These are phyloP conservation scores for cucumber (Cucumis sativus) DNA, from an alignment of 306 rosid genomes.

Conservation along the genomic window Cucumber_9930_V3 NC_026660.2:29983001-29983500, in stretches of 20 bases:
- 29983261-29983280: neutral
- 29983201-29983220: neutral
- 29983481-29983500: no score
- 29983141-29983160: neutral
- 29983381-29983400: neutral
- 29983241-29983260: neutral
- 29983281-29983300: neutral
- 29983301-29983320: neutral
- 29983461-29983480: neutral
- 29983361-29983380: neutral
- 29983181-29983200: neutral
- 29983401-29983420: neutral
- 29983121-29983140: neutral
- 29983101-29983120: neutral
- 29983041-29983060: conserved; percentile 15
- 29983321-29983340: neutral
- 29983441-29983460: neutral
- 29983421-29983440: neutral
- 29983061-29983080: conserved; percentile 10
- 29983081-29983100: neutral
- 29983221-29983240: neutral
- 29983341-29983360: neutral
- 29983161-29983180: neutral
- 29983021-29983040: conserved; percentile 61
- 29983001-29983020: conserved; percentile 74